Conservation (phyloP, 2,329 filamentous ascomycete genomes). For the Penicillium sp. region DNA sequence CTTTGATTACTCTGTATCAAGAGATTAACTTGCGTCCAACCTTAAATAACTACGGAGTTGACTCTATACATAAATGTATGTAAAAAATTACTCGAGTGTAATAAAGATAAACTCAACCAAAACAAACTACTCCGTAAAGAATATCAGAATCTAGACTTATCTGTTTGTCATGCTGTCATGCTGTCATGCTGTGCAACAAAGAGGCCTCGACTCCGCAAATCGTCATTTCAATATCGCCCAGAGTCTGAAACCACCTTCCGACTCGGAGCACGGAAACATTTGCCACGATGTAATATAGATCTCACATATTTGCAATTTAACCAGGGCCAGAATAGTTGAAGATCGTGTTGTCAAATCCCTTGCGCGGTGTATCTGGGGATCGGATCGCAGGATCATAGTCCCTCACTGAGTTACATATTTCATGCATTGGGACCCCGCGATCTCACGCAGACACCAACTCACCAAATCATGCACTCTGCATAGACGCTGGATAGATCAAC, state of each 20-base stretch:
- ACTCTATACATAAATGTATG: background rate
- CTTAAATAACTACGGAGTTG: background rate
- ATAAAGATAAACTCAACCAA: background rate
- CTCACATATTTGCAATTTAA: slow-evolving; percentile 11
- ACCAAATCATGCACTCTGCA: slow-evolving; percentile 5
- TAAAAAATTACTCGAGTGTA: background rate
- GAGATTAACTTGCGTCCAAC: background rate
- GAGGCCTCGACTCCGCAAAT: slow-evolving; percentile 3
- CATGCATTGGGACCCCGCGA: slow-evolving; percentile 2
- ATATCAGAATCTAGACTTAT: background rate
- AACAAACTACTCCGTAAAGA: background rate
- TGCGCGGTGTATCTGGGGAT: slow-evolving; percentile 16
- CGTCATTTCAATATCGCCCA: background rate
- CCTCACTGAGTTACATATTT: slow-evolving; percentile 13
- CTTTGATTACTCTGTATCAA: background rate
- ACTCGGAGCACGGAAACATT: background rate
- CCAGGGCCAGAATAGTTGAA: slow-evolving; percentile 8
- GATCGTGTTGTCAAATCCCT: slow-evolving; percentile 24
- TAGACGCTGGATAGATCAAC: slow-evolving; percentile 15
- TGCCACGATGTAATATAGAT: background rate
- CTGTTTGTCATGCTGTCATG: background rate
- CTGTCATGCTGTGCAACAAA: background rate
- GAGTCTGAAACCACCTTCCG: background rate
- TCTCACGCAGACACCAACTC: slow-evolving; percentile 1
- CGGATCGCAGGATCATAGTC: slow-evolving; percentile 15